These are phyloP conservation scores for Eucalyptus guilfoylei DNA, from an alignment of 345 rosid species.

Conservation along the genomic window DNA sequence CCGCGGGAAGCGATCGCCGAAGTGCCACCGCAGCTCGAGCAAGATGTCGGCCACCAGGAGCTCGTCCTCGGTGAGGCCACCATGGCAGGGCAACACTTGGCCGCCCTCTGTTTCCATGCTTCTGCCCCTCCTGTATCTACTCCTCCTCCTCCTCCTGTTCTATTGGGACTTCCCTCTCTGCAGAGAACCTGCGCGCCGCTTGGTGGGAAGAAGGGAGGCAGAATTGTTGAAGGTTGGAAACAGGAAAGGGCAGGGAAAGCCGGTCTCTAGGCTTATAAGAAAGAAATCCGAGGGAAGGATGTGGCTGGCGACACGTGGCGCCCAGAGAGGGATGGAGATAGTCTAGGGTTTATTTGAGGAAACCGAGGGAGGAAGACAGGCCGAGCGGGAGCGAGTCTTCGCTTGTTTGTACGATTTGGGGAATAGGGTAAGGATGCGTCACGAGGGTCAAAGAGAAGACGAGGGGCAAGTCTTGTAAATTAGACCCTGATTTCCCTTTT, in stretches of 20 bases:
- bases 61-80: background rate
- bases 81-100: background rate
- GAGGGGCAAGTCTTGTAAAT: background rate
- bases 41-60: background rate
- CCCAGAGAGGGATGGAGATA: background rate
- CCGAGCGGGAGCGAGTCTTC: background rate
- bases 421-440: background rate
- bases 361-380: background rate
- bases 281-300: background rate
- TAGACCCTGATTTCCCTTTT: background rate
- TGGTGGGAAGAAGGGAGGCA: background rate
- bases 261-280: background rate
- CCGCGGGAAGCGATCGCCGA: background rate
- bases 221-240: background rate
- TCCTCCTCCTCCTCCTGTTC: background rate
- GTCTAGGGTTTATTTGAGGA: background rate
- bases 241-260: background rate
- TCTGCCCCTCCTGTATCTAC: background rate
- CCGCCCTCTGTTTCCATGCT: background rate
- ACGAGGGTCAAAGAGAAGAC: background rate
- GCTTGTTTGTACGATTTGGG: background rate
- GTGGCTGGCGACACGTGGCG: background rate
- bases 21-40: background rate
- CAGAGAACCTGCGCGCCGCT: background rate
- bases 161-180: background rate